Conservation (phyloP, 2,329 filamentous ascomycete genomes). For the Paraphoma sp. region DNA sequence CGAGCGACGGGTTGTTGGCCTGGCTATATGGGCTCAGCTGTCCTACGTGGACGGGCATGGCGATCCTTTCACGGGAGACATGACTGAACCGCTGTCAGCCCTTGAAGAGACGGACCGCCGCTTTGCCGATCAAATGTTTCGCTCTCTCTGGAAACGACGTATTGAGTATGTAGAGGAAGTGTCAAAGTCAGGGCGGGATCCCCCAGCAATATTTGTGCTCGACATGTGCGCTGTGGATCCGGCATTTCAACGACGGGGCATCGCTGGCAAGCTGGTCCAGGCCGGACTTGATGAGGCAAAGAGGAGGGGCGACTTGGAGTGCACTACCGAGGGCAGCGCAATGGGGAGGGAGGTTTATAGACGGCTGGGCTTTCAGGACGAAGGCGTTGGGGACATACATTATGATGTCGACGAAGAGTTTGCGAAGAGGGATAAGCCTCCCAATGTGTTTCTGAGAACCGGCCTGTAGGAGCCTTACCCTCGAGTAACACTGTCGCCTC, state of each 20-base stretch:
- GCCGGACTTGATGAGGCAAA: slow-evolving; percentile 44
- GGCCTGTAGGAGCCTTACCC: slow-evolving; percentile 9
- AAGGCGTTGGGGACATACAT: slow-evolving; percentile 35
- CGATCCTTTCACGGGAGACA: slow-evolving; percentile 39
- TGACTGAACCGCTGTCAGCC: slow-evolving; percentile 31
- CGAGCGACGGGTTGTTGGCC: slow-evolving; percentile 53
- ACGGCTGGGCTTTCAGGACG: slow-evolving; percentile 42
- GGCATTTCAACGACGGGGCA: slow-evolving; percentile 56
- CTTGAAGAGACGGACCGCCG: slow-evolving; percentile 54
- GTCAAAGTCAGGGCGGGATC: slow-evolving; percentile 29
- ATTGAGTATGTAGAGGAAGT: slow-evolving; percentile 37
- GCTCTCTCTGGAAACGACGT: slow-evolving; percentile 54
- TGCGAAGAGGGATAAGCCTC: slow-evolving; percentile 33
- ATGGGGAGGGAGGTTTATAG: slow-evolving; percentile 45
- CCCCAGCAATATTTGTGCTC: slow-evolving; percentile 59
- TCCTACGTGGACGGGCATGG: slow-evolving; percentile 60
- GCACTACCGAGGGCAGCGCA: slow-evolving; percentile 44
- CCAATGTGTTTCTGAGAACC: slow-evolving; percentile 47
- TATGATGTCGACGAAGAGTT: slow-evolving; percentile 46
- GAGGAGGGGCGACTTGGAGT: slow-evolving; percentile 41
- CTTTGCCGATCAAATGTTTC: slow-evolving; percentile 55
- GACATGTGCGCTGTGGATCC: slow-evolving; percentile 58
- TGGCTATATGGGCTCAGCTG: slow-evolving; percentile 63
- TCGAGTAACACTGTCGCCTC: no score
- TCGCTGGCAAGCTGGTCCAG: slow-evolving; percentile 43